Conservation (phyloP, 2,329 filamentous ascomycete species). For the Calonectria honghensis region DNA sequence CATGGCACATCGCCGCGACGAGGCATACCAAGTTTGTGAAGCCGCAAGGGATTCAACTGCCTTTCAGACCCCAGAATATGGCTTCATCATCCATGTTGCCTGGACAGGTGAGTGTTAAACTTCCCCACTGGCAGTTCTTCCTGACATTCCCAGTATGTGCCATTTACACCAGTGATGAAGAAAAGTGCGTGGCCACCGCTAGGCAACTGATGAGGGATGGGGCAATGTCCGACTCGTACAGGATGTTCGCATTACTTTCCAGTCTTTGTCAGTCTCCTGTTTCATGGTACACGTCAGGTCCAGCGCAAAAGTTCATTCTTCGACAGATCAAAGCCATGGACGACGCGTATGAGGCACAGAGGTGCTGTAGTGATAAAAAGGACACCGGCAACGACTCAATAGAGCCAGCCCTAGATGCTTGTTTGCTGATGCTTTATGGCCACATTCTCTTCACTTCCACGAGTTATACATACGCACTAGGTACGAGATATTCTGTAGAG, state of each 20-base stretch:
- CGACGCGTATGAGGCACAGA: slow-evolving; percentile 69
- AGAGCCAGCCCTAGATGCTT: slow-evolving; percentile 77
- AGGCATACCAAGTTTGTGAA: slow-evolving; percentile 87
- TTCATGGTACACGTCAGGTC: slow-evolving; percentile 86
- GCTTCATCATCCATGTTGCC: slow-evolving; percentile 84
- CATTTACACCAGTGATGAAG: slow-evolving; percentile 86
- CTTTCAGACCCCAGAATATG: slow-evolving; percentile 82
- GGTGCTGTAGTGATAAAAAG: slow-evolving; percentile 51
- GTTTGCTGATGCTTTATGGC: slow-evolving; percentile 90
- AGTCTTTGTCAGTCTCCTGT: slow-evolving; percentile 83
- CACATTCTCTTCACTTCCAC: slow-evolving; percentile 91
- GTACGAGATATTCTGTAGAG: slow-evolving; percentile 63
- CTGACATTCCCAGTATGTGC: slow-evolving; percentile 79
- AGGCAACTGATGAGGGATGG: slow-evolving; percentile 91
- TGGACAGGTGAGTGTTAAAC: slow-evolving; percentile 77
- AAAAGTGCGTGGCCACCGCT: slow-evolving; percentile 81
- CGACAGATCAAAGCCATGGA: slow-evolving; percentile 95
- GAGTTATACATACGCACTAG: slow-evolving; percentile 88
- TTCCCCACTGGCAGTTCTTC: neutral
- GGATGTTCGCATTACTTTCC: slow-evolving; percentile 87
- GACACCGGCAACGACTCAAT: neutral
- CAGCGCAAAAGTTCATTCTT: slow-evolving; percentile 92
- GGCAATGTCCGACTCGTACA: slow-evolving; percentile 88
- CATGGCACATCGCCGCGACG: slow-evolving; percentile 77
- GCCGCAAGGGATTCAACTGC: slow-evolving; percentile 87